A percentile compares a stretch with the other conserved stretches of the same genome.
These are phyloP conservation scores for Brettanomyces custersianus DNA, from an alignment of 805 yeast species.

Conservation along the genomic window DNA sequence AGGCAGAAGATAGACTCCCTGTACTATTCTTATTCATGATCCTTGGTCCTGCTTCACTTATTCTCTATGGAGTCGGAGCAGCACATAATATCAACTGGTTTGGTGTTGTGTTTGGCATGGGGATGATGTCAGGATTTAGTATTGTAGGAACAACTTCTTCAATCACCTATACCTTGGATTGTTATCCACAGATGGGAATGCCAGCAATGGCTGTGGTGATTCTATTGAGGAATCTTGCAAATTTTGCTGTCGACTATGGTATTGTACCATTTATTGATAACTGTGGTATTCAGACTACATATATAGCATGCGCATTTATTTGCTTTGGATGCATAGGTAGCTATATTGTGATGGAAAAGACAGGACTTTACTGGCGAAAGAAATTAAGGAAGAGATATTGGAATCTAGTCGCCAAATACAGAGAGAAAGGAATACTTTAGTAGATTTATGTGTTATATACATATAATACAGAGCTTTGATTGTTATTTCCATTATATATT, in stretches of 20 bases:
- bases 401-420: slow-evolving; percentile 22
- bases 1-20: slow-evolving; percentile 44
- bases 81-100: slow-evolving; percentile 31
- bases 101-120: slow-evolving; percentile 39
- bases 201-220: slow-evolving; percentile 51
- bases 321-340: slow-evolving; percentile 38
- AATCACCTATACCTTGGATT: slow-evolving; percentile 36
- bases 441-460: too few relatives aligned
- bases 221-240: slow-evolving; percentile 48
- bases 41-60: slow-evolving; percentile 33
- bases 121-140: slow-evolving; percentile 37
- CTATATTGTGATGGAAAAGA: slow-evolving; percentile 30
- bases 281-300: slow-evolving; percentile 46
- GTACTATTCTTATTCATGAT: slow-evolving; percentile 34
- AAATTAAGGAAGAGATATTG: slow-evolving; percentile 26
- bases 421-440: slow-evolving; percentile 13
- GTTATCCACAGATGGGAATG: slow-evolving; percentile 35
- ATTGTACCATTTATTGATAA: slow-evolving; percentile 50
- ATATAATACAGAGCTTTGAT: neutral
- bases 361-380: slow-evolving; percentile 29
- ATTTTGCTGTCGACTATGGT: slow-evolving; percentile 53
- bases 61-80: slow-evolving; percentile 36
- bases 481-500: neutral
- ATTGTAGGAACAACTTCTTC: slow-evolving; percentile 41
- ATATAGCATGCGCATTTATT: slow-evolving; percentile 46